Base-by-base conservation (phyloP, 2,329 filamentous ascomycete species). In the Paraphaeosphaeria minitans region DNA sequence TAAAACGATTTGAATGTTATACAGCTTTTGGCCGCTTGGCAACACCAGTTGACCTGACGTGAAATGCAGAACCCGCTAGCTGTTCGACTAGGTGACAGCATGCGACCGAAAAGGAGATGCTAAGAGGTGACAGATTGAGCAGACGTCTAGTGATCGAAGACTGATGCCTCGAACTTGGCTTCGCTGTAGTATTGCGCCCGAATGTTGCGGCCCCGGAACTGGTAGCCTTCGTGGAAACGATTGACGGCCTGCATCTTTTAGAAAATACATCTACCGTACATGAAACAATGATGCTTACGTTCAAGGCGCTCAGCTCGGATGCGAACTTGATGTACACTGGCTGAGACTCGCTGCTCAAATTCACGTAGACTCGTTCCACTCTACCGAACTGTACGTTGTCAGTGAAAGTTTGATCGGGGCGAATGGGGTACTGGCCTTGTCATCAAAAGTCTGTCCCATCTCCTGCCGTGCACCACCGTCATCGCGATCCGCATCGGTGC, bases 281-380 rank as follows among this genome's bases (percentile, higher is more conserved):
- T 29, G 21, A 1, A n/a, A 21, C 3, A 14, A 29, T 31, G 14
- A 8, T 3, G 84, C 88, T 80, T 82, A 93, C 91, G 67, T 93
- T 85, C 58, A 98, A 79, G 14, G 93, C 95, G 47, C 91, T 95
- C 55, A 98, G 82, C 68, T 89, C 86, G 65, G 90, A 90, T 2
- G 91, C 94, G 73, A 98, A 99, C 75, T 96, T 92, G 75, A 99
- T 92, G 76, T 97, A 98, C 4, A 99, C 95, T 54, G 87, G 86
- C 59, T 63, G 66, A 78, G 50, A 81, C 82, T 64, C 84, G 80
- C 46, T 87, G 81, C 70, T 91, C 87, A 67, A 62, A 52, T 73
- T 66, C 58, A 97, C 88, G 70, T 89, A 89, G 19, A 97, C 82
- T 65, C 92, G 83, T 76, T 96, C 91, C 5, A 97, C 90, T 46